Conservation (phyloP, 1,284 basidiomycete genomes). For the Papiliotrema terrestris region DNA sequence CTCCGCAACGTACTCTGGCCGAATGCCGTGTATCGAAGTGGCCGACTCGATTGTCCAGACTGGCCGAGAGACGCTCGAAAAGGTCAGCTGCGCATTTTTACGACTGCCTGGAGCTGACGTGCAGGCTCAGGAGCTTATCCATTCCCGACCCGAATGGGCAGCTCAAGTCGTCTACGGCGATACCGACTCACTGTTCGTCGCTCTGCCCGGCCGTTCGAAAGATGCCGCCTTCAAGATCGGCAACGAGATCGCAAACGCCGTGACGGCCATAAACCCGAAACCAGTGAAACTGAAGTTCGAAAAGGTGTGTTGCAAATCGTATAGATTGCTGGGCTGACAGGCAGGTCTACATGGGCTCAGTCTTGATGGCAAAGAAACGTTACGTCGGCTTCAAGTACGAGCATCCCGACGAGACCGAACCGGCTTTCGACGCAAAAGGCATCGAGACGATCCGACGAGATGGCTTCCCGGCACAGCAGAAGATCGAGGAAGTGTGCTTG, state of each 20-base stretch:
- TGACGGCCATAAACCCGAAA: slow-evolving; percentile 81
- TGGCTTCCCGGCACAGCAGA: slow-evolving; percentile 78
- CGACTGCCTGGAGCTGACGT: neutral
- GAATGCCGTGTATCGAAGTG: slow-evolving; percentile 98
- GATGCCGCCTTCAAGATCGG: slow-evolving; percentile 92
- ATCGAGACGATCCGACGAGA: slow-evolving; percentile 95
- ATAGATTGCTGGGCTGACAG: neutral
- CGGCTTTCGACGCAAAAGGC: slow-evolving; percentile 91
- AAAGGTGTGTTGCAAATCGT: slow-evolving; percentile 59
- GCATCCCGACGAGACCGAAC: slow-evolving; percentile 68
- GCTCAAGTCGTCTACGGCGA: slow-evolving; percentile 97
- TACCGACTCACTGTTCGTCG: slow-evolving; percentile 92
- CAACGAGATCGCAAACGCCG: slow-evolving; percentile 80
- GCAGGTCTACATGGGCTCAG: slow-evolving; percentile 87
- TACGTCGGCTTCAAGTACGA: slow-evolving; percentile 98
- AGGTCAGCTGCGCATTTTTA: slow-evolving; percentile 53
- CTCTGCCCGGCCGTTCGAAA: slow-evolving; percentile 81
- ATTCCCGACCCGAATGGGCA: slow-evolving; percentile 75
- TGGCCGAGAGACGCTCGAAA: slow-evolving; percentile 90
- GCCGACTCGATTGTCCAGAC: slow-evolving; percentile 97
- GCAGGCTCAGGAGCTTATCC: slow-evolving; percentile 79
- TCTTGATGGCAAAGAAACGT: slow-evolving; percentile 92
- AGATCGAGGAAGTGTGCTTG: slow-evolving; percentile 80
- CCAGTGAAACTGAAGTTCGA: slow-evolving; percentile 97
- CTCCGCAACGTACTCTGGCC: slow-evolving; percentile 84